Base-by-base conservation (phyloP, 2,329 filamentous ascomycete genomes). In the Aspergillus niger region DNA sequence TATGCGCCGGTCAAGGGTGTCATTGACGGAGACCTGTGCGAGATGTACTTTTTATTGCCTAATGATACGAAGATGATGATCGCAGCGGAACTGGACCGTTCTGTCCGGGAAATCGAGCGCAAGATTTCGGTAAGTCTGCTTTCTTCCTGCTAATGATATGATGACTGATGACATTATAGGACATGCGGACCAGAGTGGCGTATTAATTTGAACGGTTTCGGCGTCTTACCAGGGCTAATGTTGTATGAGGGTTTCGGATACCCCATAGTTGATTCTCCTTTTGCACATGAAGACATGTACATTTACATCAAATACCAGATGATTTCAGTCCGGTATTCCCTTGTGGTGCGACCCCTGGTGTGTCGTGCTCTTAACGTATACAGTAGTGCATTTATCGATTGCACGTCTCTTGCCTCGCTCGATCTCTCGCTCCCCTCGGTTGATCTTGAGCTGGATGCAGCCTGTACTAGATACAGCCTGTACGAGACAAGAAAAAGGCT, bases 1-100 rank as follows among this genome's bases (percentile, higher is more conserved):
- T 99, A 98, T 75, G 92, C 91, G 6, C 96, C 95, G 0, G 92
- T 96, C 44, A 99, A 99, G 83, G 93, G 93, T 8, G 88, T 96
- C 28, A 97, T 99, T 70, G 95, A 99, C 77, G 95, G 95, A 28
- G 95, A 99, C 78, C 81, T 99, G 43, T 97, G 95, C 70, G 95
- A 99, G 82, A 86, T 92, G 67, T 99, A 92, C 77, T 86, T 92
- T 60, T 80, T 95, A 61, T 82, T 99, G 62, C 85, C 90, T 26
- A 90, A 89, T 67, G 94, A 97, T 70, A 93, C 91, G 82, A 97
- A 97, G 83, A 88, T 92, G 77, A 92, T 93, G 86, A 96, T 99
- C 80, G 94, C 94, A 2, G 92, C 86, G 54, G 94, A 98, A 77
- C 78, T 98, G 67, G 95, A 98, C 77, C 88, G 95, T 60, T 94